Evolutionary conservation across 768 basidiomycete genomes (phyloP), one percentile per base, ranked within the genome.

Genomic region (Collybiopsis confluens): DNA sequence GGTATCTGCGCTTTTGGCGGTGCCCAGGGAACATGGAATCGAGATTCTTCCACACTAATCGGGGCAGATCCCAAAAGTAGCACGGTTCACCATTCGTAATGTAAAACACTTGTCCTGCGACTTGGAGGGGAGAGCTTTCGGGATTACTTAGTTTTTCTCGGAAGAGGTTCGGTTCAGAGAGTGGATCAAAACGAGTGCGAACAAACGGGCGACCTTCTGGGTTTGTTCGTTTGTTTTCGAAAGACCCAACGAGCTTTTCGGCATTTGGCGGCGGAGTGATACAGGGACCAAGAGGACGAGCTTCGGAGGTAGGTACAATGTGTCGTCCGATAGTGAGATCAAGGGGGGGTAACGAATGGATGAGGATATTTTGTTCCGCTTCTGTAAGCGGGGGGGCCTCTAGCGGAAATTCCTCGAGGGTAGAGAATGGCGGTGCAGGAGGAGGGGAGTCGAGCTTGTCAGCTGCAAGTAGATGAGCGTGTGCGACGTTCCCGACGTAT

Each of bases 31-130:
- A 84, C 46, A 78, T 72, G 45, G 74, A 72, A 64, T 83, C 82
- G 52, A 90, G 77, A 20, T 78, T 75, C 26, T 77, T 70, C 92
- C 92, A 98, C n/a, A 97, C 70, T 2, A 79, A 69, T 5, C 92
- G 80, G 27, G 85, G 77, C 63, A 96, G 86, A 71, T 97, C 94
- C 96, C 96, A 99, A 74, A 98, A 98, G 69, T 92, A 91, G 53
- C 86, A 78, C 2, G 95, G 96, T 65, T 98, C 95, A 57, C 94
- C 93, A 64, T 98, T 98, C 54, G 94, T 95, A 70, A 99, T 90
- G 78, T 93, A 96, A 75, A 94, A 99, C 2, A 72, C 90, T 67
- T 98, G 90, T 0, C 96, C 96, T 4, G 92, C 94, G 50, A 98
- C 90, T 59, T 86, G 79, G 8, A 93, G 75, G 7, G 85, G 83